Conservation (phyloP, 495 filamentous ascomycete genomes). For the Penicillium salamii region DNA sequence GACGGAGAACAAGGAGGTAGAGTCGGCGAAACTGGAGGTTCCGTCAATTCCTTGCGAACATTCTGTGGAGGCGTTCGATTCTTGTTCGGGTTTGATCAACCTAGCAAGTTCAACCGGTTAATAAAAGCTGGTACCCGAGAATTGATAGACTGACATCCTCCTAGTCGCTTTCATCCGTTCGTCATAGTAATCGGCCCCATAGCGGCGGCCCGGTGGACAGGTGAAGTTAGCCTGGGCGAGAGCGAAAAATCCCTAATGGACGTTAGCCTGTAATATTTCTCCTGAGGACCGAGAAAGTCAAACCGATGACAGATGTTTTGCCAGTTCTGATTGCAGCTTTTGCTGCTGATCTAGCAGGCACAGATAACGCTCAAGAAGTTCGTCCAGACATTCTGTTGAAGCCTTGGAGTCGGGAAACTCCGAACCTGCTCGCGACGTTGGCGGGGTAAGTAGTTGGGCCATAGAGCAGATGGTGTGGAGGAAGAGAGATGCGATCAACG, state of each 20-base stretch:
- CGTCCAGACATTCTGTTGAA: conserved; percentile 48
- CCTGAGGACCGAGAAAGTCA: conserved; percentile 1
- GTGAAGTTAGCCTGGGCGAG: conserved; percentile 72
- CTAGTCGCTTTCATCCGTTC: conserved; percentile 64
- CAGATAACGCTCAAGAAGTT: conserved; percentile 67
- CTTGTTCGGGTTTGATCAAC: conserved; percentile 14
- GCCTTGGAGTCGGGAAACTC: conserved; percentile 22
- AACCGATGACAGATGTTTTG: conserved; percentile 55
- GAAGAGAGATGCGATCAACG: conserved; percentile 4
- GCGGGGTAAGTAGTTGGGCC: conserved; percentile 39
- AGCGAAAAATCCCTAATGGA: conserved; percentile 45
- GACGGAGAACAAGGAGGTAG: conserved; percentile 15
- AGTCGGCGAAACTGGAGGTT: background rate
- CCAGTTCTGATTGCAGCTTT: conserved; percentile 52
- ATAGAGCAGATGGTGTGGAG: conserved; percentile 20
- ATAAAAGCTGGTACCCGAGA: conserved; percentile 1
- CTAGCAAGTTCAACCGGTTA: conserved; percentile 13
- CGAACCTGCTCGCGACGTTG: conserved; percentile 33
- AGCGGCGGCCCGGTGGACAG: conserved; percentile 58
- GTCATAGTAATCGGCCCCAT: conserved; percentile 68
- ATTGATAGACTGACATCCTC: conserved; percentile 31
- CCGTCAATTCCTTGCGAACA: background rate
- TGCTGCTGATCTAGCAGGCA: conserved; percentile 68
- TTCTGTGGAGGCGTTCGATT: background rate
- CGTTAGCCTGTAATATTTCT: conserved; percentile 15